A percentile compares a stretch with the other conserved stretches of the same genome.
These are phyloP conservation scores for Trametes coccinea DNA, from an alignment of 768 basidiomycete genomes.

Conservation along the genomic window DNA sequence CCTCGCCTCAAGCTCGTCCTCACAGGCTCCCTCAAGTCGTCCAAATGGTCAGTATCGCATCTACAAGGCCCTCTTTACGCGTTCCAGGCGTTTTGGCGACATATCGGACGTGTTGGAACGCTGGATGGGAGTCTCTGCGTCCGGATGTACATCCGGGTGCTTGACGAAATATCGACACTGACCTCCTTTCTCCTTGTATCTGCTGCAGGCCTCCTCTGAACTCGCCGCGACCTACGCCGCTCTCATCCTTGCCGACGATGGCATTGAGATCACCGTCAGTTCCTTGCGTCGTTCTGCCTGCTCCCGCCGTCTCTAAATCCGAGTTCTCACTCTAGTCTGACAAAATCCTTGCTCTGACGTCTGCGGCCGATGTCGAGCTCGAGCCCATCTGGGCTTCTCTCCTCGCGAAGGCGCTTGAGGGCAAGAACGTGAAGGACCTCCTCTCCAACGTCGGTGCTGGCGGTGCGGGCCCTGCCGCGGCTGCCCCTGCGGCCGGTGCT, in stretches of 20 bases:
- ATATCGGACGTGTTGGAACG: neutral
- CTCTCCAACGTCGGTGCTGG: constrained; percentile 88
- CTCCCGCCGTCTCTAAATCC: constrained; percentile 9
- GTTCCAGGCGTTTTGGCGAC: neutral
- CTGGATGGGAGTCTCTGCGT: constrained; percentile 11
- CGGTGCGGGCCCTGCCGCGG: constrained; percentile 84
- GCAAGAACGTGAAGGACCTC: constrained; percentile 95
- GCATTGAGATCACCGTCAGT: constrained; percentile 94
- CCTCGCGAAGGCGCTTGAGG: constrained; percentile 96
- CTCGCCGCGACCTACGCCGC: constrained; percentile 96
- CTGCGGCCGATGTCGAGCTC: constrained; percentile 80
- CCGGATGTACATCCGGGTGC: constrained; percentile 10
- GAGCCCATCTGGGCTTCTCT: constrained; percentile 98
- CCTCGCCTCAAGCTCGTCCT: constrained; percentile 15
- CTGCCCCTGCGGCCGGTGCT: constrained; percentile 50
- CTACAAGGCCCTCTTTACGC: neutral
- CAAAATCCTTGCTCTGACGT: constrained; percentile 85
- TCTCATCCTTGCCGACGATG: constrained; percentile 97
- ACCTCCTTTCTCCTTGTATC: neutral
- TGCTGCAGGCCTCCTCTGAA: constrained; percentile 57
- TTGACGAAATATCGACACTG: constrained; percentile 1
- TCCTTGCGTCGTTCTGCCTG: neutral
- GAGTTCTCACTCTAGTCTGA: constrained; percentile 60
- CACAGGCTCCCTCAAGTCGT: constrained; percentile 13
- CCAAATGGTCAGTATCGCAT: constrained; percentile 20